Conservation (phyloP, 1,139 yeast genomes). For the Debaryomyces sp. region DNA sequence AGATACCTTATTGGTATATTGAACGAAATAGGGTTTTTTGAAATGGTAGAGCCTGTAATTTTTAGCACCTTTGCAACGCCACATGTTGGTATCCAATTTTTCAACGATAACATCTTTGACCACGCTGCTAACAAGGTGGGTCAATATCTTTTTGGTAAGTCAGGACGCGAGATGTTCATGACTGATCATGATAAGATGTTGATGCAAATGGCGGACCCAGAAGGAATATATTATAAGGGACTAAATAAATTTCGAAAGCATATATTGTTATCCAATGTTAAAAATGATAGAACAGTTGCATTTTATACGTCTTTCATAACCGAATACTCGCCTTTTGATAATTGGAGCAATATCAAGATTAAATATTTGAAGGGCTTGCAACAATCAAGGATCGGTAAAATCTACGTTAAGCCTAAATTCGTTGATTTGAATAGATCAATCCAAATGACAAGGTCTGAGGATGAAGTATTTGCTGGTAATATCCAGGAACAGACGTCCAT, state of each 20-base stretch:
- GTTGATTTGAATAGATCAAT: constrained; percentile 51
- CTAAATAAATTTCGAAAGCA: constrained; percentile 59
- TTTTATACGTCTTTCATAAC: constrained; percentile 57
- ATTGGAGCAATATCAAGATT: constrained; percentile 42
- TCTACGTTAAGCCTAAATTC: constrained; percentile 51
- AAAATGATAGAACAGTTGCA: constrained; percentile 68
- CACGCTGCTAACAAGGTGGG: constrained; percentile 60
- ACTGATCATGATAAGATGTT: constrained; percentile 48
- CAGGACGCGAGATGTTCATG: constrained; percentile 75
- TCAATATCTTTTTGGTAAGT: constrained; percentile 62
- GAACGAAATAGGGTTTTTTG: constrained; percentile 55
- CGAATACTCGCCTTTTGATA: constrained; percentile 51
- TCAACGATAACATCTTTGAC: constrained; percentile 43
- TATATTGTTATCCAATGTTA: constrained; percentile 68
- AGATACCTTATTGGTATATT: constrained; percentile 76
- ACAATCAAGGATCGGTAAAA: constrained; percentile 33
- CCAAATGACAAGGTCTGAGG: constrained; percentile 15
- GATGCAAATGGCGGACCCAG: constrained; percentile 58
- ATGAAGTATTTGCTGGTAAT: constrained; percentile 25
- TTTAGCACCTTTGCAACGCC: constrained; percentile 91
- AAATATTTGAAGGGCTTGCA: constrained; percentile 44
- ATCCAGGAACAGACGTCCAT: constrained; percentile 44
- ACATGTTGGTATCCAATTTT: constrained; percentile 72
- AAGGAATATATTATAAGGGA: constrained; percentile 54
- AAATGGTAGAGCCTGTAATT: constrained; percentile 59